Conservation (phyloP, 1,284 basidiomycete species). For the Cryptococcus deneoformans region DNA sequence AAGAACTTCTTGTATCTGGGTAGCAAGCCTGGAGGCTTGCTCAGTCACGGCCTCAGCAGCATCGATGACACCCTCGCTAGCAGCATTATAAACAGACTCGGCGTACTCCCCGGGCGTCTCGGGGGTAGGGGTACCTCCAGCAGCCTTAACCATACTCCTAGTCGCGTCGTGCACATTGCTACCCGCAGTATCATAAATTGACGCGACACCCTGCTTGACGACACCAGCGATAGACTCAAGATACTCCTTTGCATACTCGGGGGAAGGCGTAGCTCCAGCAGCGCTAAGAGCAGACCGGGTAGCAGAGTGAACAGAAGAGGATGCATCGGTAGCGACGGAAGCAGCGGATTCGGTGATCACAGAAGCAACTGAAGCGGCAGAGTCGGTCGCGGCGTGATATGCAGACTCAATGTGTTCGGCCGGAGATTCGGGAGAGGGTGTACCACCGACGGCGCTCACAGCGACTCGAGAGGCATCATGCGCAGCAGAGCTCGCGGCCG, state of each 20-base stretch:
- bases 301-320: conserved; percentile 15
- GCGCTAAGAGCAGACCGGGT: conserved; percentile 17
- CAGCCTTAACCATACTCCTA: conserved; percentile 11
- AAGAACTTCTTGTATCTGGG: conserved; percentile 20
- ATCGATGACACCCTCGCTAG: conserved; percentile 22
- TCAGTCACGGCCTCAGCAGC: conserved; percentile 11
- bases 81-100: conserved; percentile 17
- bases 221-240: conserved; percentile 11
- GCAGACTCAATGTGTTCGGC: conserved; percentile 19
- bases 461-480: conserved; percentile 20
- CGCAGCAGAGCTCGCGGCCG: conserved; percentile 11
- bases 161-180: conserved; percentile 19
- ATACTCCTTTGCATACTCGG: conserved; percentile 16
- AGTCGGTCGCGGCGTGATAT: conserved; percentile 7
- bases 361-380: conserved; percentile 8
- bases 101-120: conserved; percentile 15
- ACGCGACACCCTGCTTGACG: conserved; percentile 9
- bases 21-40: conserved; percentile 13
- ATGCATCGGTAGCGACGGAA: conserved; percentile 6
- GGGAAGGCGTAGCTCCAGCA: conserved; percentile 19
- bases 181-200: conserved; percentile 10
- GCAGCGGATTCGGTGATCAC: conserved; percentile 8
- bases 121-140: conserved; percentile 20
- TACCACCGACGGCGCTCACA: conserved; percentile 14
- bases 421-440: conserved; percentile 24